Conservation (phyloP, 2,329 filamentous ascomycete species). For the Rhinocladiella mackenziei region DNA sequence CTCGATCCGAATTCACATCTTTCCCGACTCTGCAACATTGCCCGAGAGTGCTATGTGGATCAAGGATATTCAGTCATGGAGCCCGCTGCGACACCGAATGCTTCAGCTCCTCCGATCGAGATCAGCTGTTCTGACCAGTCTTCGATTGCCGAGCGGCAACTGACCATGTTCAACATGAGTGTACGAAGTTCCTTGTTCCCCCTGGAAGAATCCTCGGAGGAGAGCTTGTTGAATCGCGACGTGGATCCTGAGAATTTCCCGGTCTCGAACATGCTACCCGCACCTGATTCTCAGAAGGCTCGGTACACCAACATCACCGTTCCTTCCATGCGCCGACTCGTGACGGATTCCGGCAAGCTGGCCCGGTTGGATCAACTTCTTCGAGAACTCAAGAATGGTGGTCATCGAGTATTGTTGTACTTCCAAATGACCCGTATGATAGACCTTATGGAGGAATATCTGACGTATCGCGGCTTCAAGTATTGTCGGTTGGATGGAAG, state of each 20-base stretch:
- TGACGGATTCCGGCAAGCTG: conserved; percentile 95
- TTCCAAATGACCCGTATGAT: conserved; percentile 99
- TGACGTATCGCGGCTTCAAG: conserved; percentile 98
- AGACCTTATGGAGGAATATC: conserved; percentile 96
- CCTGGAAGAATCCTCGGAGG: conserved; percentile 60
- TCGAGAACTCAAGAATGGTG: conserved; percentile 82
- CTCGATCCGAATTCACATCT: conserved; percentile 70
- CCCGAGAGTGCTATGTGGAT: conserved; percentile 59
- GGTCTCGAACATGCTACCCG: conserved; percentile 63
- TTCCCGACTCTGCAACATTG: conserved; percentile 72
- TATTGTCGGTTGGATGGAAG: conserved; percentile 95
- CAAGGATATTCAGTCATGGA: conserved; percentile 76
- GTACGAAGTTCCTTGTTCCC: conserved; percentile 71
- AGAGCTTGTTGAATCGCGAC: conserved; percentile 68
- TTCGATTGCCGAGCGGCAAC: conserved; percentile 62
- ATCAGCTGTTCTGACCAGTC: conserved; percentile 69
- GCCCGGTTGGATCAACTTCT: conserved; percentile 84
- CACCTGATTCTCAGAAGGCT: conserved; percentile 73
- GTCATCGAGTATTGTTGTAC: conserved; percentile 91
- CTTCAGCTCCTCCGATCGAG: conserved; percentile 80
- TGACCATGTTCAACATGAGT: conserved; percentile 70
- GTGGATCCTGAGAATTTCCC: conserved; percentile 64
- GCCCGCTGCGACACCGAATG: conserved; percentile 71
- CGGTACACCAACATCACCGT: conserved; percentile 88
- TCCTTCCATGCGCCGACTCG: conserved; percentile 94